Percentiles rank a stretch among this genome's conserved stretches.
These are phyloP conservation scores for Boeremia exigua DNA, from an alignment of 2,329 filamentous ascomycete species.

Conservation along the genomic window DNA sequence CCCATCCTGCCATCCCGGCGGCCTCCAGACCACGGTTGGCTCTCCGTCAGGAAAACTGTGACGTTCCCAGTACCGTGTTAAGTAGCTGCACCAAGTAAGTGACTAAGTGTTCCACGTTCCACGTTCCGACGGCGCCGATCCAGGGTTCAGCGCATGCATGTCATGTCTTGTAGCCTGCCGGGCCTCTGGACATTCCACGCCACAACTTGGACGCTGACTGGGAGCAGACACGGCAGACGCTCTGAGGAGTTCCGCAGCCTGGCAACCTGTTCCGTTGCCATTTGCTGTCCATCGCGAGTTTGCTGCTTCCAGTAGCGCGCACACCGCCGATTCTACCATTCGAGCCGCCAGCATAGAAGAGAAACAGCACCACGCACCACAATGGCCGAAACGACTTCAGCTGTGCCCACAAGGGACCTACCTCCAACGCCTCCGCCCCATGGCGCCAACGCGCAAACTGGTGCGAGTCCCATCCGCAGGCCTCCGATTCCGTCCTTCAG, in stretches of 20 bases:
- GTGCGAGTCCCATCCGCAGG: constrained; percentile 23
- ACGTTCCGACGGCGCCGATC: constrained; percentile 15
- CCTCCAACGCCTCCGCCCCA: constrained; percentile 35
- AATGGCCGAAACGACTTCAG: constrained; percentile 37
- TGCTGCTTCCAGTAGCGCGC: neutral
- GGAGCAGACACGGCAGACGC: constrained; percentile 3
- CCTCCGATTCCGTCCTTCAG: constrained; percentile 41
- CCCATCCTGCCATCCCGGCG: neutral
- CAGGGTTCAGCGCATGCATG: constrained; percentile 28
- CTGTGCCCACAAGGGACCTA: constrained; percentile 30
- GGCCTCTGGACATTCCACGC: constrained; percentile 20
- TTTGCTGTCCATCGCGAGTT: neutral
- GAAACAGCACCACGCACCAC: constrained; percentile 9
- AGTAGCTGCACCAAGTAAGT: constrained; percentile 5
- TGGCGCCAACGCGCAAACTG: constrained; percentile 16
- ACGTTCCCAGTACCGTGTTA: constrained; percentile 10
- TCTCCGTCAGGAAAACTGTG: constrained; percentile 2
- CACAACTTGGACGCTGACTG: constrained; percentile 21
- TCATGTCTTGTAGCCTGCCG: constrained; percentile 18
- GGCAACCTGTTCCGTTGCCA: too few species aligned
- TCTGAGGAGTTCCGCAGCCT: neutral
- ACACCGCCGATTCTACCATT: neutral
- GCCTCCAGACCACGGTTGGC: neutral
- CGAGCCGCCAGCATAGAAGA: neutral
- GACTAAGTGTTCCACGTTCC: constrained; percentile 20